A percentile compares a stretch with the other conserved stretches of the same genome.
Conservation (phyloP, 257 asterid genomes). For the Fraxinus americana region DNA sequence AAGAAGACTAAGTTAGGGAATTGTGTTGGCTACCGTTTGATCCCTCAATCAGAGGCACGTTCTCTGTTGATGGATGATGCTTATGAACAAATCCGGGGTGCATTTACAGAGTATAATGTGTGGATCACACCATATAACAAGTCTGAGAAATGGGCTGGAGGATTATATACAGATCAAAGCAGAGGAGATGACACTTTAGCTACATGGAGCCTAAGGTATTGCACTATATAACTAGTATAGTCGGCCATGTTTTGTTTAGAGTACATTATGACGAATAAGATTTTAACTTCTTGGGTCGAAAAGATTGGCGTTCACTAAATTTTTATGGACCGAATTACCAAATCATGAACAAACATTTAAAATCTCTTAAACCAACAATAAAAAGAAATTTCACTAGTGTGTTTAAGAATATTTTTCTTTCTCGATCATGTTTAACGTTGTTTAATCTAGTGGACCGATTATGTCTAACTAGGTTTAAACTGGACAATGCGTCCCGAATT, state of each 20-base stretch:
- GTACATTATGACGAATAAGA: too few relatives aligned
- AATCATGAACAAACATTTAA: too few relatives aligned
- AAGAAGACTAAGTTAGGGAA: conserved; percentile 57
- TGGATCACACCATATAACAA: conserved; percentile 62
- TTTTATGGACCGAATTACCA: too few relatives aligned
- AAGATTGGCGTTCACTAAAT: too few relatives aligned
- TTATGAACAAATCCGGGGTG: conserved; percentile 48
- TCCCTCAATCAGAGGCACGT: conserved; percentile 37
- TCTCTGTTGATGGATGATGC: conserved; percentile 45
- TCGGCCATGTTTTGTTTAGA: too few relatives aligned
- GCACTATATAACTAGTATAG: not conserved
- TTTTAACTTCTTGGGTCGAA: too few relatives aligned
- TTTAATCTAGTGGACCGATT: too few relatives aligned
- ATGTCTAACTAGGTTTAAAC: not conserved
- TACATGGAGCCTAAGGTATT: conserved; percentile 48
- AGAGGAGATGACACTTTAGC: conserved; percentile 53
- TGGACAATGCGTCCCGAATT: not conserved
- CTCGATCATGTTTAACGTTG: too few relatives aligned
- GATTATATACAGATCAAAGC: conserved; percentile 51
- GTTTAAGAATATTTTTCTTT: too few relatives aligned
- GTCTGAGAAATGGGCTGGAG: conserved; percentile 64
- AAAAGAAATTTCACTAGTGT: not conserved
- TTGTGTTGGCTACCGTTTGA: conserved; percentile 44
- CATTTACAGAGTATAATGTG: conserved; percentile 45
- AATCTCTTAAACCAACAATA: not conserved